A percentile compares a stretch with the other conserved stretches of the same genome.
phyloP scores from a whole-genome alignment of 306 rosid genomes.

The Neltuma alba region DNA sequence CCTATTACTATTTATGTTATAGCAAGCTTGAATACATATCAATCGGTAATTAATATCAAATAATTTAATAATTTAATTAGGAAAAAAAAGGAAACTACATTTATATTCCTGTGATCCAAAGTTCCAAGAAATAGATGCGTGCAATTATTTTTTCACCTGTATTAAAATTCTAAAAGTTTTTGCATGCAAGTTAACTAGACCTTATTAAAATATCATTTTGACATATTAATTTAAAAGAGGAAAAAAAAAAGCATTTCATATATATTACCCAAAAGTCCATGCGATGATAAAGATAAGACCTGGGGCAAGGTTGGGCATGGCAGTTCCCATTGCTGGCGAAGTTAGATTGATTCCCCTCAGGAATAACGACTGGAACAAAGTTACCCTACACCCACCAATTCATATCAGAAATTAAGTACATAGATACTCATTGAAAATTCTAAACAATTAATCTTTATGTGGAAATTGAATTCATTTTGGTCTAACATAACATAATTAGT shows the following conservation, averaged over 20 bases:
- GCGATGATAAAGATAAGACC: conserved; percentile 85
- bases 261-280: conserved; percentile 67
- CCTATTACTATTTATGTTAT: neutral
- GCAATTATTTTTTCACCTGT: neutral
- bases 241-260: neutral
- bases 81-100: too few relatives aligned
- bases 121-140: too few relatives aligned
- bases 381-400: conserved; percentile 54
- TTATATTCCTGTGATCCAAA: too few relatives aligned
- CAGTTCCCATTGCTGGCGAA: conserved; percentile 88
- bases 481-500: neutral
- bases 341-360: conserved; percentile 76
- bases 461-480: neutral
- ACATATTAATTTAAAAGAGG: neutral
- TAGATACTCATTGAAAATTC: neutral
- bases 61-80: too few relatives aligned
- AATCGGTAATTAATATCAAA: too few relatives aligned
- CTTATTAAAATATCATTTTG: neutral
- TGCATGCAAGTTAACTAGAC: too few relatives aligned
- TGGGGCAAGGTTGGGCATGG: conserved; percentile 97
- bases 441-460: neutral
- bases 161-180: too few relatives aligned
- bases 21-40: neutral
- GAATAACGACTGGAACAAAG: conserved; percentile 68
- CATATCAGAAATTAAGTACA: neutral